Conservation (phyloP, 2,329 filamentous ascomycete genomes). For the Cladosporium sp. region DNA sequence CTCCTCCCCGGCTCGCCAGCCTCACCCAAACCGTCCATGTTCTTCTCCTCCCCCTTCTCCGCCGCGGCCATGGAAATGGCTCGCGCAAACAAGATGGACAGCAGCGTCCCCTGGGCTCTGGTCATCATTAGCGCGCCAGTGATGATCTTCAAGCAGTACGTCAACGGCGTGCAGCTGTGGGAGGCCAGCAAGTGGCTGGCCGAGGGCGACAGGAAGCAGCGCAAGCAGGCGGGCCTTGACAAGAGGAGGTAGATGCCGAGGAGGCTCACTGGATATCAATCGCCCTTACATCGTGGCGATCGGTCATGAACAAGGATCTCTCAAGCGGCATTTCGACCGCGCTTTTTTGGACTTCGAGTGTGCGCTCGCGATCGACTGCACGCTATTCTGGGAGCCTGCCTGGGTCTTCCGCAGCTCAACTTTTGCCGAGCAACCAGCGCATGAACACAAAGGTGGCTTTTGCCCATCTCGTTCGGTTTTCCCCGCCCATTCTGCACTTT, state of each 20-base stretch:
- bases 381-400: background rate
- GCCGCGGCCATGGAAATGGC: conserved; percentile 89
- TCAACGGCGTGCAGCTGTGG: conserved; percentile 90
- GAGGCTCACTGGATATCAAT: too few species aligned
- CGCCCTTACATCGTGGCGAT: too few species aligned
- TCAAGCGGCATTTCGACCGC: too few species aligned
- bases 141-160: conserved; percentile 86
- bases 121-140: conserved; percentile 74
- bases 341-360: background rate
- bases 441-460: background rate
- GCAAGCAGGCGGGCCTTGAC: conserved; percentile 19
- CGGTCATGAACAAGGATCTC: too few species aligned
- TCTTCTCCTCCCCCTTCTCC: conserved; percentile 86
- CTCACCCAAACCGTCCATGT: conserved; percentile 60
- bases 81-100: conserved; percentile 72
- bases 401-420: conserved; percentile 6
- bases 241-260: conserved; percentile 3
- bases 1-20: conserved; percentile 61
- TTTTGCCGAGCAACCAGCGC: background rate
- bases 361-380: background rate
- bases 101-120: conserved; percentile 66
- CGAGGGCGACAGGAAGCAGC: conserved; percentile 63
- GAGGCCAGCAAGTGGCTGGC: conserved; percentile 90
- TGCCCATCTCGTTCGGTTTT: too few species aligned
- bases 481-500: too few species aligned